A percentile compares a stretch with the other conserved stretches of the same genome.
phyloP scores from a whole-genome alignment of 2,329 filamentous ascomycete species.

The Microsporum canis region DNA sequence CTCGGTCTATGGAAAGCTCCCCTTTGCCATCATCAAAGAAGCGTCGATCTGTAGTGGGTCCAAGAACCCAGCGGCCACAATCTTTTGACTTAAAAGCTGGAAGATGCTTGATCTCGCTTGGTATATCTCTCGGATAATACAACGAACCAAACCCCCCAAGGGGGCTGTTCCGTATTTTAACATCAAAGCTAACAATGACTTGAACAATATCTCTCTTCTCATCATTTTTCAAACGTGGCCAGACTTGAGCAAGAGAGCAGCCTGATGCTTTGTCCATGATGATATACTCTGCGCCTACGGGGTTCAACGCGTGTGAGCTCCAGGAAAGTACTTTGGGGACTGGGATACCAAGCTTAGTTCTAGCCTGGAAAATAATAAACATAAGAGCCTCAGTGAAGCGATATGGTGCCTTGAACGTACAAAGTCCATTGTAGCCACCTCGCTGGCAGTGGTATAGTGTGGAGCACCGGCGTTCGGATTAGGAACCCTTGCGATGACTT shows the following conservation, averaged over 20 bases:
- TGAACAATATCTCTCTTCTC: constrained; percentile 1
- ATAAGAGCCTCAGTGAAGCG: constrained; percentile 6
- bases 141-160: constrained; percentile 6
- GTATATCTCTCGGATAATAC: constrained; percentile 8
- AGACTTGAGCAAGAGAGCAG: neutral
- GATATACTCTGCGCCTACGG: constrained; percentile 14
- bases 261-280: constrained; percentile 22
- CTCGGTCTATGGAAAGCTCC: neutral
- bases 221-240: constrained; percentile 5
- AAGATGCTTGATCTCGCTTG: neutral
- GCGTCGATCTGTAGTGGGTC: constrained; percentile 2
- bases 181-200: neutral
- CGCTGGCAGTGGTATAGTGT: constrained; percentile 13
- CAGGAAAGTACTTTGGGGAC: constrained; percentile 9
- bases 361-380: constrained; percentile 15
- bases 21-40: constrained; percentile 6
- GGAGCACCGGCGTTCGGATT: constrained; percentile 22
- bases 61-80: constrained; percentile 6
- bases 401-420: constrained; percentile 12
- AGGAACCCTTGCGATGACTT: constrained; percentile 22
- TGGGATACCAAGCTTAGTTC: constrained; percentile 17
- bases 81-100: neutral
- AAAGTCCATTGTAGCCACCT: constrained; percentile 20
- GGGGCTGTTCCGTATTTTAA: constrained; percentile 2
- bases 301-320: constrained; percentile 14